Percentiles rank a stretch among this genome's conserved stretches.
These are phyloP conservation scores for Erodium texanum DNA, from an alignment of 441 rosid species.

Conservation along the genomic window DNA sequence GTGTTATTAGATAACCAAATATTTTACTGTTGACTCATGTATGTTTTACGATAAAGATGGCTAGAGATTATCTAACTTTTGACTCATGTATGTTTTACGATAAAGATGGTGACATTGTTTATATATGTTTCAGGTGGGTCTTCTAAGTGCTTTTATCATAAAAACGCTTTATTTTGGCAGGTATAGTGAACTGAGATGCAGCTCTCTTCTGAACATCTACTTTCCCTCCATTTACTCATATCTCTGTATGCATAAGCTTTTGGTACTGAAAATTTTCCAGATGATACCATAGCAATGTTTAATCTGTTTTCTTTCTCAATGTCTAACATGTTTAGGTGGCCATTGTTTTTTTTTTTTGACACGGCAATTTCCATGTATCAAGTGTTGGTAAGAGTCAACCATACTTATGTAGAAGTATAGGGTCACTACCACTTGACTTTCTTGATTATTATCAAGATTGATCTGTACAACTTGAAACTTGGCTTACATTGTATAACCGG, in stretches of 20 bases:
- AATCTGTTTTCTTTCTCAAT: neutral
- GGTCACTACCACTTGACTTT: no score
- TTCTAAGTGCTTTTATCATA: conserved; percentile 57
- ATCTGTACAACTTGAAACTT: neutral
- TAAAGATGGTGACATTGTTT: neutral
- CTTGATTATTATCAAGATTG: no score
- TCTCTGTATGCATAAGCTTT: neutral
- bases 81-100: neutral
- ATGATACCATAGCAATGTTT: no score
- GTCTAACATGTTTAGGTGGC: neutral
- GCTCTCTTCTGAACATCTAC: neutral
- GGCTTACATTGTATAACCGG: neutral
- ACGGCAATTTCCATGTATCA: no score
- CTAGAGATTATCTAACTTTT: neutral
- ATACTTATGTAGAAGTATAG: no score
- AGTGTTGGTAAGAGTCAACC: no score
- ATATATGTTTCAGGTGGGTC: conserved; percentile 39
- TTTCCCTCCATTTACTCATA: neutral
- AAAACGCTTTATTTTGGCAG: conserved; percentile 66
- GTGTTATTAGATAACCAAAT: neutral
- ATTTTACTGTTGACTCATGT: neutral
- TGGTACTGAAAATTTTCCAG: neutral
- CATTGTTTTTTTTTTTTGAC: neutral
- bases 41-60: neutral
- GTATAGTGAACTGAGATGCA: conserved; percentile 20